phyloP scores from a whole-genome alignment of 2,329 filamentous ascomycete species.

The Hymenoscyphus fraxineus region DNA sequence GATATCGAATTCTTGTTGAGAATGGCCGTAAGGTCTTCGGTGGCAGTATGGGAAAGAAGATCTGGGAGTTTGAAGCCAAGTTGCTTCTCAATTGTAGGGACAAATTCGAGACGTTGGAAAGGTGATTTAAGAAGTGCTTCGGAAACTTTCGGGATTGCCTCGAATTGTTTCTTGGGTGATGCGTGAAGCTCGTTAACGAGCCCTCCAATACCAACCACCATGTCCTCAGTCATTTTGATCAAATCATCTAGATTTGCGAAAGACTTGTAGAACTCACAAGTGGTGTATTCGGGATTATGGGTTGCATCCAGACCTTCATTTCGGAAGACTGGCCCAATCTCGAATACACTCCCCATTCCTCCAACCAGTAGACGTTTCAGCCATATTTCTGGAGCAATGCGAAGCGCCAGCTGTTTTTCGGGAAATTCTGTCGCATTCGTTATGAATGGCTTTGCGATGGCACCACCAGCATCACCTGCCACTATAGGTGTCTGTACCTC shows the following conservation, averaged over 20 bases:
- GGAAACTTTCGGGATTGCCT: conserved; percentile 46
- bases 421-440: conserved; percentile 75
- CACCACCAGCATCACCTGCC: conserved; percentile 77
- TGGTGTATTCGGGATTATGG: conserved; percentile 96
- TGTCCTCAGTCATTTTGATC: conserved; percentile 68
- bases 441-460: conserved; percentile 79
- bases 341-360: conserved; percentile 83
- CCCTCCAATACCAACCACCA: conserved; percentile 59
- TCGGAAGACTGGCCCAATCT: conserved; percentile 87
- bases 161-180: conserved; percentile 41
- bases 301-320: conserved; percentile 90
- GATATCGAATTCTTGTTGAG: conserved; percentile 48
- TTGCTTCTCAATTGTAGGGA: conserved; percentile 69
- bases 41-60: conserved; percentile 47
- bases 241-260: conserved; percentile 74
- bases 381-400: conserved; percentile 93
- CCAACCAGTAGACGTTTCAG: conserved; percentile 88
- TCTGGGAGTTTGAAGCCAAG: conserved; percentile 47
- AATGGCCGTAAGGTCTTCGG: conserved; percentile 53
- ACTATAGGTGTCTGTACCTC: conserved; percentile 92
- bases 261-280: conserved; percentile 93
- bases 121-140: conserved; percentile 47
- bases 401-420: conserved; percentile 66
- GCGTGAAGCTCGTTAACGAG: conserved; percentile 38
- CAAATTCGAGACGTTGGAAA: conserved; percentile 73